Conservation (phyloP, 78 protist genomes). For the Polysphondylium violaceum region DNA sequence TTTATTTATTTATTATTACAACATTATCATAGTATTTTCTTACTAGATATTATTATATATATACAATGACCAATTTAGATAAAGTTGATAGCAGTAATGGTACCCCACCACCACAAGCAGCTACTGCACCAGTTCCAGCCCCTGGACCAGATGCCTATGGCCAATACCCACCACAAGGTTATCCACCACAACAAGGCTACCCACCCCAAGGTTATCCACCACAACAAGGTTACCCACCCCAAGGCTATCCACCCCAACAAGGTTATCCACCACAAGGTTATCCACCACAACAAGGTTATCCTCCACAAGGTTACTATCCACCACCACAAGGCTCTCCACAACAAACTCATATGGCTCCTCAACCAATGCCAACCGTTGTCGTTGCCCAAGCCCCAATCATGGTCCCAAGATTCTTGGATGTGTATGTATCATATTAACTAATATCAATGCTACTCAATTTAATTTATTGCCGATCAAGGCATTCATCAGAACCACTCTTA, state of each 20-base stretch:
- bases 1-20: no score
- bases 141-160: background rate
- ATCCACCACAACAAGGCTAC: slow-evolving; percentile 27
- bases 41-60: no score
- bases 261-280: slow-evolving; percentile 19
- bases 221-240: slow-evolving; percentile 24
- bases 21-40: no score
- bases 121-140: background rate
- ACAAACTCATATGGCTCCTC: slow-evolving; percentile 49
- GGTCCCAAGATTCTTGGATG: background rate
- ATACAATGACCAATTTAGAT: slow-evolving; percentile 15
- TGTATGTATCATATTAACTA: background rate
- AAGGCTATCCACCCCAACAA: slow-evolving; percentile 30
- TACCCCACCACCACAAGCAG: background rate
- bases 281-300: slow-evolving; percentile 4
- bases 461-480: background rate
- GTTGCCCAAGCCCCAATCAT: slow-evolving; percentile 17
- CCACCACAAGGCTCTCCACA: slow-evolving; percentile 62
- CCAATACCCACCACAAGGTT: slow-evolving; percentile 13
- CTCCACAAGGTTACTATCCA: slow-evolving; percentile 35
- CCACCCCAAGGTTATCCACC: slow-evolving; percentile 62
- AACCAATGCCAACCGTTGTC: slow-evolving; percentile 19
- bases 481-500: background rate
- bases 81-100: background rate
- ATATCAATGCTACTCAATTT: background rate